phyloP scores from a whole-genome alignment of 108 stramenopile genomes.

The Cylindrotheca closterium region DNA sequence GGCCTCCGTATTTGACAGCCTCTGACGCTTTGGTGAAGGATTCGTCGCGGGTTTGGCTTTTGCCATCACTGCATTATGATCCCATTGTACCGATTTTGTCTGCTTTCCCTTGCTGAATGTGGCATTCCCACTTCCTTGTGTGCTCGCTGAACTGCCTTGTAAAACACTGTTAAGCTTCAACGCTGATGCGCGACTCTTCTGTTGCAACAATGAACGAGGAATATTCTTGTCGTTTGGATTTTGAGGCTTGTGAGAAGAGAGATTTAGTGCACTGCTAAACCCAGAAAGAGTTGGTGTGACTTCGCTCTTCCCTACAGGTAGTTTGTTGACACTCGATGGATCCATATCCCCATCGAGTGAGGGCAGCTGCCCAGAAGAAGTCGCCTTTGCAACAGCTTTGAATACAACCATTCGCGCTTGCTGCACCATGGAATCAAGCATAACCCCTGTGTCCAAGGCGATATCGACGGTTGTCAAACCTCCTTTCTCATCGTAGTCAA shows the following conservation, averaged over 20 bases:
- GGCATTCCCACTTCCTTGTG: constrained; percentile 1
- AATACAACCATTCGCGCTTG: constrained; percentile 63
- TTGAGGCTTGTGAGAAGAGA: constrained; percentile 6
- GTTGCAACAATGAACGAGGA: not conserved
- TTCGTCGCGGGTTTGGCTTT: constrained; percentile 10
- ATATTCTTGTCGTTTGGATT: no score
- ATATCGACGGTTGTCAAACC: constrained; percentile 44
- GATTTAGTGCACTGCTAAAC: constrained; percentile 38
- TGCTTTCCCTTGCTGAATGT: constrained; percentile 31
- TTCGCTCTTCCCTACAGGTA: not conserved
- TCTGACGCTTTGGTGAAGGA: constrained; percentile 33
- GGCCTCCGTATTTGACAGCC: constrained; percentile 26
- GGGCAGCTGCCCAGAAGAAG: constrained; percentile 16
- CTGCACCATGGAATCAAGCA: constrained; percentile 61
- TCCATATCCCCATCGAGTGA: constrained; percentile 1
- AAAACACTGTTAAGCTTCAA: constrained; percentile 41
- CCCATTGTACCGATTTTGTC: constrained; percentile 53
- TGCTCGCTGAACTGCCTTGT: constrained; percentile 18
- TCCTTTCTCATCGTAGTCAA: constrained; percentile 17
- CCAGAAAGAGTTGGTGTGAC: constrained; percentile 8
- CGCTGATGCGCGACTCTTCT: constrained; percentile 50
- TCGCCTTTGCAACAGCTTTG: constrained; percentile 59
- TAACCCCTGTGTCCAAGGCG: constrained; percentile 35
- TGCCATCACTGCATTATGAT: constrained; percentile 20
- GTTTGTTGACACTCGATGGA: not conserved